Percentiles rank a stretch among this genome's conserved stretches.
These are phyloP conservation scores for Diaporthe amygdali DNA, from an alignment of 2,329 filamentous ascomycete genomes.

Conservation along the genomic window DNA sequence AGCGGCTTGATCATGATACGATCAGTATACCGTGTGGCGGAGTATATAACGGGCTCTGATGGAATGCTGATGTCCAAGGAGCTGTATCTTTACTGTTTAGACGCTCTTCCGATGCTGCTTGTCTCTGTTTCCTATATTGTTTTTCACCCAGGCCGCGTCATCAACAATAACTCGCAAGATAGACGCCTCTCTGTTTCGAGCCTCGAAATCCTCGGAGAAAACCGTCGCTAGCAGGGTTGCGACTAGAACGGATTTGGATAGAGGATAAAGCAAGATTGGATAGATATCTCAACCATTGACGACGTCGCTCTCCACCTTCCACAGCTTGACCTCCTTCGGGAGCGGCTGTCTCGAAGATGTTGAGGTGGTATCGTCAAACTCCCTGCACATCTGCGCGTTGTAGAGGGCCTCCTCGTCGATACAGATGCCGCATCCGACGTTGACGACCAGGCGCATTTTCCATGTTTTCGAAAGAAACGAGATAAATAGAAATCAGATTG, in stretches of 20 bases:
- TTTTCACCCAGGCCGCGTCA: background rate
- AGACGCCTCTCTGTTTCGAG: background rate
- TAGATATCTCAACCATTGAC: background rate
- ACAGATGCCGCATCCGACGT: too few relatives aligned
- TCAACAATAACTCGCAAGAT: background rate
- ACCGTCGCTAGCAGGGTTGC: background rate
- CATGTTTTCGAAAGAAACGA: too few relatives aligned
- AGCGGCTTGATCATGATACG: constrained; percentile 8
- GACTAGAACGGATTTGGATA: too few relatives aligned
- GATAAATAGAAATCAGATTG: too few relatives aligned
- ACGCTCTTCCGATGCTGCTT: constrained; percentile 9
- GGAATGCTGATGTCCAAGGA: background rate
- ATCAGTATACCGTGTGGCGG: background rate
- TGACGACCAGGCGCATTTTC: too few relatives aligned
- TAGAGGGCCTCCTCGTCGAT: too few relatives aligned
- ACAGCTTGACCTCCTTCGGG: too few relatives aligned
- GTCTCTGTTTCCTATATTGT: background rate
- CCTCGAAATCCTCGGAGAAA: background rate
- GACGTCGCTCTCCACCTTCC: too few relatives aligned
- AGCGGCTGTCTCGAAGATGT: too few relatives aligned
- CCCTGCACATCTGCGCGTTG: too few relatives aligned
- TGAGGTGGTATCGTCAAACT: too few relatives aligned
- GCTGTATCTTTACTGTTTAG: background rate
- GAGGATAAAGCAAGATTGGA: background rate
- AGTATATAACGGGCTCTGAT: background rate